Percentiles rank a stretch among this genome's conserved stretches.
These are phyloP conservation scores for Fusarium sp. DNA, from an alignment of 2,329 filamentous ascomycete genomes.

Conservation along the genomic window DNA sequence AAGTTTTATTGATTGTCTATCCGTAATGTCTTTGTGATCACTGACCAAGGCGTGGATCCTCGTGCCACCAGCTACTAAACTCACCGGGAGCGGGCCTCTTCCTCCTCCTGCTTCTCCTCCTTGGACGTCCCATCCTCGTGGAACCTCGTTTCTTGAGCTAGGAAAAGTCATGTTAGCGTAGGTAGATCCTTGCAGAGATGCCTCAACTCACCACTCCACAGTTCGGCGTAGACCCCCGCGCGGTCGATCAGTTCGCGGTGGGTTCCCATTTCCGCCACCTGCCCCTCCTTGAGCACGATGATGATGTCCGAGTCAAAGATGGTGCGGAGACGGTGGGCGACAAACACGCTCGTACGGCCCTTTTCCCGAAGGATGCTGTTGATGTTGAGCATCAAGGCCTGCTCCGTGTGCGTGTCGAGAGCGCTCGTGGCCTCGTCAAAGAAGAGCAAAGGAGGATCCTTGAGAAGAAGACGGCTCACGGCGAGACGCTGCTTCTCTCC, in stretches of 20 bases:
- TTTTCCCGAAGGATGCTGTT: constrained; percentile 93
- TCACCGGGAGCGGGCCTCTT: constrained; percentile 17
- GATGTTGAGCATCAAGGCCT: constrained; percentile 90
- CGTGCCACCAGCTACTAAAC: not conserved
- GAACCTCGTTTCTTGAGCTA: constrained; percentile 73
- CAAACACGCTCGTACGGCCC: constrained; percentile 89
- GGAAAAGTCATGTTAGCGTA: constrained; percentile 15
- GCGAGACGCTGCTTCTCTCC: constrained; percentile 94
- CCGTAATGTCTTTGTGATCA: not conserved
- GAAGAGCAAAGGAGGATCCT: constrained; percentile 90
- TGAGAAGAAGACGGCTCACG: constrained; percentile 84
- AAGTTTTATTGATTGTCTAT: constrained; percentile 25
- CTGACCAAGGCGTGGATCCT: constrained; percentile 6
- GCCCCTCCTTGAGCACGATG: constrained; percentile 86
- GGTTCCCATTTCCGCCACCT: constrained; percentile 89
- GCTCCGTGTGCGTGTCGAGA: constrained; percentile 92
- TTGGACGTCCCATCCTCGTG: constrained; percentile 58
- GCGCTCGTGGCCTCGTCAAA: constrained; percentile 96
- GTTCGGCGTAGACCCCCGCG: constrained; percentile 84
- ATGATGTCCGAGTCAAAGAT: constrained; percentile 96
- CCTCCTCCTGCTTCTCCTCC: constrained; percentile 50
- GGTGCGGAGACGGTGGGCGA: constrained; percentile 90
- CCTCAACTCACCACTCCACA: constrained; percentile 82
- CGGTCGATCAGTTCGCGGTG: constrained; percentile 85
- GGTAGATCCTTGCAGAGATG: not conserved